Base-by-base conservation (phyloP, 2,329 filamentous ascomycete species). In the Corynespora cassiicola region DNA sequence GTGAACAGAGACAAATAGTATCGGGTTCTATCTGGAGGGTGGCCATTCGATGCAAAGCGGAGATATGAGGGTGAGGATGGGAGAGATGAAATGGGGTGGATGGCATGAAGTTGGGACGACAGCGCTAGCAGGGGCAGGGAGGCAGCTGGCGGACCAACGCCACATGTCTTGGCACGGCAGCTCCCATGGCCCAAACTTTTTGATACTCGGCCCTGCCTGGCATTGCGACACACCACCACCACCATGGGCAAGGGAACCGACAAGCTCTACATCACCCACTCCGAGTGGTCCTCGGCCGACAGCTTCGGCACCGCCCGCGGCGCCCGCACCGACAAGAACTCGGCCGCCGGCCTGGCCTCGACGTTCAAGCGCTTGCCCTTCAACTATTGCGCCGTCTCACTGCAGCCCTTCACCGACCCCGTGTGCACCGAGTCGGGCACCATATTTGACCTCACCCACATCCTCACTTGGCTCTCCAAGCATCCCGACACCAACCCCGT, bases 331-430 rank as follows among this genome's bases (percentile, higher is more conserved):
- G 84, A 72, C 69, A 78, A 59, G 50, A 74, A 68, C 67, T 78
- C 68, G 15, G 69, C 70, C 31, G 71, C 74, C 2, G 80, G 82
- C 50, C 50, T 63, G 11, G 45, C 59, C 12, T 79, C 82, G 31
- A 80, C 81, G 23, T 97, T 97, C 75, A 89, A 87, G 62, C 87
- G 90, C 29, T 81, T 99, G 1, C 94, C 95, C 19, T 99, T 95
- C 81, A 97, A 96, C 77, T 97, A 94, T 74, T 99, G 94, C 80
- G 90, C 94, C 47, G 85, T 95, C 24, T 95, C 89, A 45, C 85
- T 99, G 21, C 94, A 97, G 65, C 95, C 95, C 6, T 99, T 96
- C 75, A 83, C 86, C 62, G 88, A 96, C 61, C 91, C 94, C 5
- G 94, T 99, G 22, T 99, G 94, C 75, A 97, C 92, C 1, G 63